Base-by-base conservation (phyloP, 2,329 filamentous ascomycete species). In the Nemania abortiva region DNA sequence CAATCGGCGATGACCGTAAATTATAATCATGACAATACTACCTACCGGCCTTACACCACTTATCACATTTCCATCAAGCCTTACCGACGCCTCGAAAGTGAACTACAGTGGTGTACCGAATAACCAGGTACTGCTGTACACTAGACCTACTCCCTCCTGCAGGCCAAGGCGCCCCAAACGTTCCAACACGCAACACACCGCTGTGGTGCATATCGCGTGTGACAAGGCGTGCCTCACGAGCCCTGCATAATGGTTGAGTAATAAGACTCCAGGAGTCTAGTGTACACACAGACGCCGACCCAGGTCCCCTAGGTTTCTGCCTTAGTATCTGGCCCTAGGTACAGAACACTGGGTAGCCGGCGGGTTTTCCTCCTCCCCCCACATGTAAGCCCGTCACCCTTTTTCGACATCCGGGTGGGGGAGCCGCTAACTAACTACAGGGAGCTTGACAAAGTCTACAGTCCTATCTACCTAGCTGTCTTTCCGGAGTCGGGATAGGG, bases 181-280 rank as follows among this genome's bases (percentile, higher is more conserved):
- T 67, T 55, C 65, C 55, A 66, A 64, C 55, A 37, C 47, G 53
- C 59, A 63, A 61, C 63, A 56, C 29, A 39, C 63, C 55, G 52
- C 56, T 57, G 62, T 57, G 20, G 37, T 66, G 54, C 66, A 69
- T 66, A 37, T 63, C 66, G 61, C 31, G 47, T 66, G 66, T 62
- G 66, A 63, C 55, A 54, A 65, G 34, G 66, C 49, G 42, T 34
- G 67, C 60, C 50, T 66, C 39, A 67, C 67, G 67, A 67, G 54
- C 34, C 63, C 20, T 70, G 67, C 67, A 69, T 66, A 37, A 50
- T 65, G 66, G 29, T 60, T 59, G 61, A 61, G 54, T 55, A 60
- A 54, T 59, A 55, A 22, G 45, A 34, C 34, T 29, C 27, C 15
- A 52, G 15, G 18, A 42, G 37, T 42, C 37, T 31, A 55, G 53